These are phyloP conservation scores for Lactarius sp. DNA, from an alignment of 768 basidiomycete genomes.

Conservation along the genomic window DNA sequence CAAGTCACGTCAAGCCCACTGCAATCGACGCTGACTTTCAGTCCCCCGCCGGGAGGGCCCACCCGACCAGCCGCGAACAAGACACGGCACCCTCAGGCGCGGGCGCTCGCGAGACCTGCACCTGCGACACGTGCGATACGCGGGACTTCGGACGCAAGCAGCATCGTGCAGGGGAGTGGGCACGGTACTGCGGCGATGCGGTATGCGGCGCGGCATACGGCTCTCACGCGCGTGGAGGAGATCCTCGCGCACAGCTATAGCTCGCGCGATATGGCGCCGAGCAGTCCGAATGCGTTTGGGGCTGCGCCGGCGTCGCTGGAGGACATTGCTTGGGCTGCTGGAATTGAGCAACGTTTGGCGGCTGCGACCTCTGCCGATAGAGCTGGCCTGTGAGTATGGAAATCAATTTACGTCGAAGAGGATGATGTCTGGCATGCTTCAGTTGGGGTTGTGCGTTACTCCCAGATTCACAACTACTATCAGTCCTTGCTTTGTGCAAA, in stretches of 20 bases:
- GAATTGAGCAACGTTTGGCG: conserved; percentile 26
- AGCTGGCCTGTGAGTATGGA: not conserved
- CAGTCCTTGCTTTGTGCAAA: too few species aligned
- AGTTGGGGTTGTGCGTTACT: not conserved
- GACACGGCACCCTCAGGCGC: not conserved
- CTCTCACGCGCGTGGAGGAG: conserved; percentile 31
- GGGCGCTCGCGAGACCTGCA: not conserved
- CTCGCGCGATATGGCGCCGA: conserved; percentile 21
- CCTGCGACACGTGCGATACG: not conserved
- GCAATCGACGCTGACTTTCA: conserved; percentile 52
- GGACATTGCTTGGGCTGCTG: conserved; percentile 10
- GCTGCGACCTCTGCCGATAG: not conserved
- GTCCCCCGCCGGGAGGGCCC: conserved; percentile 3
- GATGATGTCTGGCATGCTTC: not conserved
- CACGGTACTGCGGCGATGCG: conserved; percentile 29
- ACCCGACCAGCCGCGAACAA: not conserved
- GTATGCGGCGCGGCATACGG: conserved; percentile 29
- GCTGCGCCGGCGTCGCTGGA: conserved; percentile 15
- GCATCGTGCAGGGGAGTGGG: conserved; percentile 9
- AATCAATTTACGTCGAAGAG: not conserved
- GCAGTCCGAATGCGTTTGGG: conserved; percentile 28
- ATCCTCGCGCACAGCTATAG: conserved; percentile 32
- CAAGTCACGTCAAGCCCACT: conserved; percentile 53
- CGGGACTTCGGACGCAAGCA: conserved; percentile 15
- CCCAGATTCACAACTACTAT: not conserved